phyloP scores from a whole-genome alignment of 352 stramenopile genomes.

The Aphanomyces astaci region DNA sequence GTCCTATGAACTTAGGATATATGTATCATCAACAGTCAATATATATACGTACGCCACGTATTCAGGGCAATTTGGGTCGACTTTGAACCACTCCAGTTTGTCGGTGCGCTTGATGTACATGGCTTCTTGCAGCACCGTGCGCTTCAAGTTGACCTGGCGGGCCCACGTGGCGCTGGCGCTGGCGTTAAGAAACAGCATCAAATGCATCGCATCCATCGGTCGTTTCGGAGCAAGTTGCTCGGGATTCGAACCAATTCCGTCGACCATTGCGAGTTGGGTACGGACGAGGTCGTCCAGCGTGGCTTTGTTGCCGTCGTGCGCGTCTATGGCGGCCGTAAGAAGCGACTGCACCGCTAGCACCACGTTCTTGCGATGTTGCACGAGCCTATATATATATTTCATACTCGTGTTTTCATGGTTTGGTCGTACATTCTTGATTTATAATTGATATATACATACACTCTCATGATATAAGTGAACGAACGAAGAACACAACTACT shows the following conservation, averaged over 20 bases:
- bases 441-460: no score
- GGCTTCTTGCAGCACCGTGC: slow-evolving; percentile 9
- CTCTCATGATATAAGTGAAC: no score
- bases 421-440: no score
- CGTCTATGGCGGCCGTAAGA: slow-evolving; percentile 39
- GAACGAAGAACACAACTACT: no score
- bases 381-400: no score
- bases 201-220: slow-evolving; percentile 7
- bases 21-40: background rate
- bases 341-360: slow-evolving; percentile 61
- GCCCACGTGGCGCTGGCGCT: background rate
- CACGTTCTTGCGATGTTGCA: slow-evolving; percentile 48
- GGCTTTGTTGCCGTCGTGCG: background rate
- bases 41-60: background rate
- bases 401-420: no score
- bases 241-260: no score
- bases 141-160: slow-evolving; percentile 11
- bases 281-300: background rate
- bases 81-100: slow-evolving; percentile 14
- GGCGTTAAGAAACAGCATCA: slow-evolving; percentile 20
- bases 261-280: background rate
- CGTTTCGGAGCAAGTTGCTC: no score
- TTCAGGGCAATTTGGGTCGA: slow-evolving; percentile 7
- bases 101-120: slow-evolving; percentile 14
- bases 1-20: no score